A percentile compares a stretch with the other conserved stretches of the same genome.
Conservation (phyloP, 495 filamentous ascomycete genomes). For the Aspergillus saccharolyticus region DNA sequence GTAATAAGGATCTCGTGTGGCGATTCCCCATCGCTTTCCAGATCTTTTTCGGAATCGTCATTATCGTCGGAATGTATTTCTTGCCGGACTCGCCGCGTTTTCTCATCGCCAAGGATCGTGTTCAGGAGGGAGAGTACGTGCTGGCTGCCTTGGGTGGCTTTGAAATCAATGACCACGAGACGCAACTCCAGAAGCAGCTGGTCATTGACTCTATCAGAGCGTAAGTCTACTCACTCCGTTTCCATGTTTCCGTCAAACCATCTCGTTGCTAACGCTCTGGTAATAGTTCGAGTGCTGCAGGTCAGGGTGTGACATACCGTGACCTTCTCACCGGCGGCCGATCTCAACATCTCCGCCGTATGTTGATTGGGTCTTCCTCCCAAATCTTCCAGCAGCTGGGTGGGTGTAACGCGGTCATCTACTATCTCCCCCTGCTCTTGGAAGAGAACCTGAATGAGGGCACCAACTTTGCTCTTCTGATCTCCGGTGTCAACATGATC, state of each 20-base stretch:
- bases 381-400: constrained; percentile 81
- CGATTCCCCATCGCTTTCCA: constrained; percentile 83
- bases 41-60: constrained; percentile 64
- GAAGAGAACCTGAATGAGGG: constrained; percentile 56
- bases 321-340: constrained; percentile 41
- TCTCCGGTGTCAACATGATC: constrained; percentile 81
- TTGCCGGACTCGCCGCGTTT: constrained; percentile 76
- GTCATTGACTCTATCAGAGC: constrained; percentile 73
- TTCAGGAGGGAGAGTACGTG: constrained; percentile 63
- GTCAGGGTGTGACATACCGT: constrained; percentile 29
- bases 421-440: constrained; percentile 78
- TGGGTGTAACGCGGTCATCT: constrained; percentile 78
- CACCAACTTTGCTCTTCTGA: constrained; percentile 62
- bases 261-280: neutral
- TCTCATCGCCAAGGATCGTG: constrained; percentile 61
- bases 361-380: constrained; percentile 50
- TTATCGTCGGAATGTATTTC: constrained; percentile 58
- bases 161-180: constrained; percentile 53
- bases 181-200: constrained; percentile 55
- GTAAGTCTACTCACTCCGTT: constrained; percentile 35
- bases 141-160: constrained; percentile 63
- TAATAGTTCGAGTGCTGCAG: constrained; percentile 30
- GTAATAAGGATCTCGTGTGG: constrained; percentile 61
- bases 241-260: neutral
- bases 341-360: constrained; percentile 44